These are phyloP conservation scores for Prunella vulgaris DNA, from an alignment of 257 asterid species.

Conservation along the genomic window DNA sequence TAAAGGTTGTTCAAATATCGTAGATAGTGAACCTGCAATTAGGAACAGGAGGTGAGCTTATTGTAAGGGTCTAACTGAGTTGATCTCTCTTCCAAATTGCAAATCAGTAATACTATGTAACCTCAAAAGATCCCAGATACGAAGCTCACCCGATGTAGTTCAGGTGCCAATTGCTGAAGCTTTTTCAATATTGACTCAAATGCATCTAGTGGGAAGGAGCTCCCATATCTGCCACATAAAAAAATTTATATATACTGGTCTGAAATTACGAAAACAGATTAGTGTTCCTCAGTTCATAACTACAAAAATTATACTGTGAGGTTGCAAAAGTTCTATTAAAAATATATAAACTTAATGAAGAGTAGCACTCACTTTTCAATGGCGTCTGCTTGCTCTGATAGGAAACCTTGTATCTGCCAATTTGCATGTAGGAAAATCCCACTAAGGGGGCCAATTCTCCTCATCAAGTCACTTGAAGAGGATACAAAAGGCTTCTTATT, in stretches of 20 bases:
- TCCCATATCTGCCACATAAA: constrained; percentile 52
- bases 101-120: constrained; percentile 1
- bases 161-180: constrained; percentile 89
- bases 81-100: constrained; percentile 13
- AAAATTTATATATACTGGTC: neutral
- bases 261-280: neutral
- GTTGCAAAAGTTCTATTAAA: neutral
- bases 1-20: constrained; percentile 79
- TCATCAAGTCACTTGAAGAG: constrained; percentile 32
- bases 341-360: neutral
- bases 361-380: constrained; percentile 61
- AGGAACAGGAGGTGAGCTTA: constrained; percentile 15
- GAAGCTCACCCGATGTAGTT: constrained; percentile 74
- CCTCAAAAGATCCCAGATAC: constrained; percentile 4
- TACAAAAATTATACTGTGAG: neutral
- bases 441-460: constrained; percentile 33
- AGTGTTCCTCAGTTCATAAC: neutral
- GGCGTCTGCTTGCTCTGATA: constrained; percentile 70
- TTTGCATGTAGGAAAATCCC: constrained; percentile 75
- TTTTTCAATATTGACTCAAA: constrained; percentile 67
- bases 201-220: constrained; percentile 63
- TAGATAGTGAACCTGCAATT: constrained; percentile 83
- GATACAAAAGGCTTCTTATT: constrained; percentile 28
- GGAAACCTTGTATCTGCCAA: constrained; percentile 95
- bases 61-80: constrained; percentile 18